Base-by-base conservation (phyloP, 306 rosid genomes). In the Cicer cuneatum region DNA sequence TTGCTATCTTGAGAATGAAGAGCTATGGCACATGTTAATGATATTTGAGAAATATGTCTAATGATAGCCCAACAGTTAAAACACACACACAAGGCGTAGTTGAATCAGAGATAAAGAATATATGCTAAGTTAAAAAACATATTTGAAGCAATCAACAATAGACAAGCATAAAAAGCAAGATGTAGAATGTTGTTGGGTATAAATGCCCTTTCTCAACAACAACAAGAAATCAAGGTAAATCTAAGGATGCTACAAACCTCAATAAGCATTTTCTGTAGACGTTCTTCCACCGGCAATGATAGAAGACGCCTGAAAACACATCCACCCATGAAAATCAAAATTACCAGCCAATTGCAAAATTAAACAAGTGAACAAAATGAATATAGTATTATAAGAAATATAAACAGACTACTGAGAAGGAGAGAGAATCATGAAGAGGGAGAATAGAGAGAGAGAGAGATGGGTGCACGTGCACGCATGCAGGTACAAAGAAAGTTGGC, bases 211-310 rank as follows among this genome's bases (percentile, higher is more conserved):
- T 43, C 80, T 51, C 61, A 35, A 61, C 51, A 69, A 66, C 65
- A 75, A 21, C 62, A 57, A 52, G 42, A 71, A 58, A 76, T 49
- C 38, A 52, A 72, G 65, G 71, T 69, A 47, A 69, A 80, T 48
- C 60, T 64, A 81, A 69, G 41, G 56, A 77, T 58, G 82, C 56
- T 51, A 87, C 96, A 72, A 81, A 94, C 99, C 99, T 91, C 89
- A 33, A 63, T 71, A 54, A 92, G 84, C 65, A 91, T 71, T 76
- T 81, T 84, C 89, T 88, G 73, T 41, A 94, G 90, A 52, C 97
- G 96, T 39, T 88, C 94, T 67, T 90, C 97, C 73, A 85, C 78
- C 15, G 96, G 90, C 75, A 92, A 74, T 19, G 88, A 81, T 60
- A 86, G 86, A 85, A 91, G 83, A 81, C 16, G 58, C 86, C 99